phyloP scores from a whole-genome alignment of 192 early-diverging fungal genomes.

The Fimicolochytrium jonesii region DNA sequence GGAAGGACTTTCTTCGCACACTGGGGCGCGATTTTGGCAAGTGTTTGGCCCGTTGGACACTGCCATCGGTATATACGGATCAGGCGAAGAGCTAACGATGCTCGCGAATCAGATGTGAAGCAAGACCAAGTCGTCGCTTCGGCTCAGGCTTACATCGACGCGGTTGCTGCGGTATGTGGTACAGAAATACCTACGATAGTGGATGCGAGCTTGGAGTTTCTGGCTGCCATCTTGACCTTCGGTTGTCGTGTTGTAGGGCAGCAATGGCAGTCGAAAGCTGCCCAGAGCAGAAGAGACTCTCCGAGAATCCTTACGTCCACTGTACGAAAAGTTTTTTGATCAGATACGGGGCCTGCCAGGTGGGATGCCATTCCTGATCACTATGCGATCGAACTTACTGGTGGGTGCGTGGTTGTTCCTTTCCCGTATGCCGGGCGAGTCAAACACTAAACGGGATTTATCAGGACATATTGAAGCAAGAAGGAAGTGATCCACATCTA shows the following conservation, averaged over 20 bases:
- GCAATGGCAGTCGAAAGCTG: slow-evolving; percentile 10
- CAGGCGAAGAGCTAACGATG: too few relatives aligned
- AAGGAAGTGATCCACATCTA: slow-evolving; percentile 45
- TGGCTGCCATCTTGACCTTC: too few relatives aligned
- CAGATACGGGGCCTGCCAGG: slow-evolving; percentile 70
- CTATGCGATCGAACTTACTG: slow-evolving; percentile 72
- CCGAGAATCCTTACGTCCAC: slow-evolving; percentile 62
- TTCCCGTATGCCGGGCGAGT: too few relatives aligned
- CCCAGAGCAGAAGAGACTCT: slow-evolving; percentile 51
- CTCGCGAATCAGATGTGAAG: slow-evolving; percentile 1
- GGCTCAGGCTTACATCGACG: slow-evolving; percentile 4
- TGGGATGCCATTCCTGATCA: slow-evolving; percentile 76
- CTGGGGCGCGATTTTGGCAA: slow-evolving; percentile 25
- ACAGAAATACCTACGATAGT: too few relatives aligned
- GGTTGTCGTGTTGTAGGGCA: too few relatives aligned
- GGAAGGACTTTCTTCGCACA: slow-evolving; percentile 14
- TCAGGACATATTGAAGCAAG: slow-evolving; percentile 19
- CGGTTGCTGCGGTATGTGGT: too few relatives aligned
- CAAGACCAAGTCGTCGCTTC: not conserved
- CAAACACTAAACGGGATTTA: too few relatives aligned
- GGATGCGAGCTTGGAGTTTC: too few relatives aligned
- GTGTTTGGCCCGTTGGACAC: too few relatives aligned
- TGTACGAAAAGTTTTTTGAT: slow-evolving; percentile 70
- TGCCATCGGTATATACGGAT: too few relatives aligned
- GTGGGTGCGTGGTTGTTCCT: too few relatives aligned